These are phyloP conservation scores for Hyparrhenia diplandra DNA, from an alignment of 176 grass and related monocot species.

Conservation along the genomic window DNA sequence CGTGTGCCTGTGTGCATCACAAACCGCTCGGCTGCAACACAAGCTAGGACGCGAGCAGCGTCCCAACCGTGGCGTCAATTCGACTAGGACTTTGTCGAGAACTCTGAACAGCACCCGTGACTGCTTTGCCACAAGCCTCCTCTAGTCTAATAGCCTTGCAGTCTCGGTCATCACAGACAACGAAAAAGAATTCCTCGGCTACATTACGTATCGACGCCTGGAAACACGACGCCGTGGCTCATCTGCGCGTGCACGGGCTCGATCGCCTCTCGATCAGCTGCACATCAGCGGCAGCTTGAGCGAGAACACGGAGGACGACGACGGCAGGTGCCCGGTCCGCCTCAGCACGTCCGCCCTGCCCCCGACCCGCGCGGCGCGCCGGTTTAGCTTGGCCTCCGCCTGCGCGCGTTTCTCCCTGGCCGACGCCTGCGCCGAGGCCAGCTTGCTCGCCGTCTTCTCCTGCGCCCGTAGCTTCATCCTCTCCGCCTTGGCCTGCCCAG, in stretches of 20 bases:
- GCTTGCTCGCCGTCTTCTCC: slow-evolving; percentile 63
- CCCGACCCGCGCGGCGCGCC: slow-evolving; percentile 28
- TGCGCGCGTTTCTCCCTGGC: slow-evolving; percentile 50
- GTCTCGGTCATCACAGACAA: too few species aligned
- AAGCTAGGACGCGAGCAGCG: not conserved
- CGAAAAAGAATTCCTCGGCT: too few species aligned
- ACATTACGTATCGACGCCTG: not conserved
- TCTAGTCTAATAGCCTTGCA: too few species aligned
- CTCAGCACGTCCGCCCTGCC: slow-evolving; percentile 38
- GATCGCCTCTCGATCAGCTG: slow-evolving; percentile 18
- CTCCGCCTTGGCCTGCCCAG: slow-evolving; percentile 68
- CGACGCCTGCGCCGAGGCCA: slow-evolving; percentile 42
- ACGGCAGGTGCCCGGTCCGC: slow-evolving; percentile 29
- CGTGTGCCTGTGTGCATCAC: not conserved
- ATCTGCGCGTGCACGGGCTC: not conserved
- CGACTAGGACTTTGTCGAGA: too few species aligned
- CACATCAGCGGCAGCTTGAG: slow-evolving; percentile 71
- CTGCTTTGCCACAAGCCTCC: not conserved
- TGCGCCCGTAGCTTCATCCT: slow-evolving; percentile 62
- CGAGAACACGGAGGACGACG: slow-evolving; percentile 54
- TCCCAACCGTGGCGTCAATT: not conserved
- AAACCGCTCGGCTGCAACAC: not conserved
- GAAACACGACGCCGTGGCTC: not conserved
- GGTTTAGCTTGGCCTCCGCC: slow-evolving; percentile 59
- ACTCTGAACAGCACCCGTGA: not conserved